A percentile compares a stretch with the other conserved stretches of the same genome.
phyloP scores from a whole-genome alignment of 1,139 yeast species.

The Pichia sp. region DNA sequence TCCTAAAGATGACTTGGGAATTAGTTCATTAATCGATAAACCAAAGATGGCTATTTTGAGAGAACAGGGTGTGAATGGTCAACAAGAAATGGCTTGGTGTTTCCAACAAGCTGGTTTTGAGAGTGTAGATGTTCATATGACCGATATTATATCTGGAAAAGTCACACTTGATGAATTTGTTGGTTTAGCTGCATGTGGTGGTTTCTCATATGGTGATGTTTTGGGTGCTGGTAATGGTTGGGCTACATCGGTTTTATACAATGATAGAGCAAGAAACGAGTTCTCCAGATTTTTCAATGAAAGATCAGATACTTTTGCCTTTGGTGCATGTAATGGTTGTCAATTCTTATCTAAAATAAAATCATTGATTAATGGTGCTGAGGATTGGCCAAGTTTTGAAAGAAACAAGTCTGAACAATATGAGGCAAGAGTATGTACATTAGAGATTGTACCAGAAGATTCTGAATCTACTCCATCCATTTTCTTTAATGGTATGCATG shows the following conservation, averaged over 20 bases:
- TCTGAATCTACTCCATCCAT: constrained; percentile 41
- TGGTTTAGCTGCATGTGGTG: constrained; percentile 98
- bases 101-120: constrained; percentile 94
- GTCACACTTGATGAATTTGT: constrained; percentile 73
- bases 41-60: constrained; percentile 95
- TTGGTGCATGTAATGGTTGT: constrained; percentile 99
- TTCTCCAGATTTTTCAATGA: constrained; percentile 76
- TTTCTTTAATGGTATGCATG: constrained; percentile 85
- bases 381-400: constrained; percentile 94
- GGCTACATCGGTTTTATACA: constrained; percentile 95
- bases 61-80: constrained; percentile 98
- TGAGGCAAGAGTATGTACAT: constrained; percentile 92
- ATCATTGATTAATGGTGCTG: constrained; percentile 88
- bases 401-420: constrained; percentile 90
- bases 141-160: constrained; percentile 73
- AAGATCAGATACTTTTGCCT: constrained; percentile 90
- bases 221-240: constrained; percentile 99
- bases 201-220: constrained; percentile 98
- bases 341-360: constrained; percentile 89
- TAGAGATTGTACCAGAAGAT: constrained; percentile 56
- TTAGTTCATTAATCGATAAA: constrained; percentile 31
- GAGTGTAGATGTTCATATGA: constrained; percentile 92
- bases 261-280: constrained; percentile 67
- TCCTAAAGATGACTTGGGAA: constrained; percentile 37
- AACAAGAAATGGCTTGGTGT: constrained; percentile 98